Evolutionary conservation across 176 grass and related monocot genomes (phyloP), one percentile per base, ranked within the genome.

Genomic region (Carex littledalei): DNA sequence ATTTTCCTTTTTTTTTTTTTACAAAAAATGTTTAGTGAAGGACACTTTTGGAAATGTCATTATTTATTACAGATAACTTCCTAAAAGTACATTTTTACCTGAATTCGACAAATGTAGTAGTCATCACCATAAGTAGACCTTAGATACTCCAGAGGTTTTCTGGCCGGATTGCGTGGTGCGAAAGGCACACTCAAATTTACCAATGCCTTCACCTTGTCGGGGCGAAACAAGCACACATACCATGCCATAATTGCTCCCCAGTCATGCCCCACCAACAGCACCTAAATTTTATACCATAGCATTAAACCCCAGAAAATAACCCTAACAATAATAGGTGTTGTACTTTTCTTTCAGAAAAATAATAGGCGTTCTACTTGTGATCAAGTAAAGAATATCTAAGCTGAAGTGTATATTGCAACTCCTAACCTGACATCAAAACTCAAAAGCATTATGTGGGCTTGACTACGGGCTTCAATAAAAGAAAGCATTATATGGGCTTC

Each of bases 241-340:
- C 89, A 94, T 0, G 92, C 92, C 0, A 8, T 87, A 58, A 89
- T 52, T 13, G 92, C 89, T 60, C 92, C 92, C 89, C 92, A 91
- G 69, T 94, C 87, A 81, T 94, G 92, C 21, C 82, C 92, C 41
- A 77, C 92, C 60, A 94, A 90, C 71, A 94, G 89, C 15, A 91
- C 85, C 66, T 47, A 62, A 79, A 47, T 16, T 72, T 75, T 60
- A 61, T 45, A 53, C 11, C 22, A 52, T 53, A 53, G 26, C 68
- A 72, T 43, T 43, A 70, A 17, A 70, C 2, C 32, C 58, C 18
- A 60, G 54, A 18, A 60, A 60, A 60, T 6, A 6, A 18, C 18
- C 15, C 1, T 60, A 60, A 18, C 18, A 60, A 60, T 8, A 24
- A 63, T 7, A 21, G 60, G 20, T 1, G n/a, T 61, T 61, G 34